A percentile compares a stretch with the other conserved stretches of the same genome.
These are phyloP conservation scores for Colletotrichum limetticola DNA, from an alignment of 2,329 filamentous ascomycete genomes.

Conservation along the genomic window DNA sequence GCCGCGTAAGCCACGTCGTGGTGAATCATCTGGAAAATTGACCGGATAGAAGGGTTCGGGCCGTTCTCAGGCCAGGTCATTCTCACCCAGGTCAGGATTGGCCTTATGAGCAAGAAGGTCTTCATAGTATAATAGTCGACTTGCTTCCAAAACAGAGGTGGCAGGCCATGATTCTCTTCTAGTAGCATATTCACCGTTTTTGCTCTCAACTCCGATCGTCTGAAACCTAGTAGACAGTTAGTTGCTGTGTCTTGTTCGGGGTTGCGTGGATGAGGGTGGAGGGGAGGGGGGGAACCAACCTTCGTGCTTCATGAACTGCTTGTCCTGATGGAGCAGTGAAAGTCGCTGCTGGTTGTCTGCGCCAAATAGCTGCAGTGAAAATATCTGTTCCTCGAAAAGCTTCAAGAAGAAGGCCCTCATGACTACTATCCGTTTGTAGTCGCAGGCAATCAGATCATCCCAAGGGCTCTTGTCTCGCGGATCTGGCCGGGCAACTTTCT, in stretches of 20 bases:
- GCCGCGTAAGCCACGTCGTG: conserved; percentile 43
- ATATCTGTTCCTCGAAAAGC: conserved; percentile 41
- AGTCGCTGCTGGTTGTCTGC: conserved; percentile 40
- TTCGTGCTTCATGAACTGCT: conserved; percentile 39
- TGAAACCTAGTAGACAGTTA: conserved; percentile 41
- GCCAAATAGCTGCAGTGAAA: conserved; percentile 46
- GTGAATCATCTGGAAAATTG: conserved; percentile 39
- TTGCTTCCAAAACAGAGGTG: conserved; percentile 43
- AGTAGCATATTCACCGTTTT: conserved; percentile 41
- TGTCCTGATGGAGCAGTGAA: conserved; percentile 39
- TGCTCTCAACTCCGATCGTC: conserved; percentile 41
- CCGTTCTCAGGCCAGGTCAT: conserved; percentile 9
- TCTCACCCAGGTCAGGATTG: conserved; percentile 37
- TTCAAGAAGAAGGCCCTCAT: conserved; percentile 44
- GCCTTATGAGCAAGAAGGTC: conserved; percentile 40
- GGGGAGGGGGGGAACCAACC: conserved; percentile 37
- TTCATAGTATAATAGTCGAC: conserved; percentile 43
- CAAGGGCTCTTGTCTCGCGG: conserved; percentile 38
- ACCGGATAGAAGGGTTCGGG: conserved; percentile 1
- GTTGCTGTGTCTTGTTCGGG: background rate
- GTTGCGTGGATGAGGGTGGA: background rate
- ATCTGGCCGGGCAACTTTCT: conserved; percentile 43
- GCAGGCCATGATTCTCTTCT: conserved; percentile 29
- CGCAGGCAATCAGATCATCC: conserved; percentile 41
- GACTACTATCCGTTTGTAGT: conserved; percentile 39